phyloP scores from a whole-genome alignment of 441 rosid species.

The Geranium incanum region DNA sequence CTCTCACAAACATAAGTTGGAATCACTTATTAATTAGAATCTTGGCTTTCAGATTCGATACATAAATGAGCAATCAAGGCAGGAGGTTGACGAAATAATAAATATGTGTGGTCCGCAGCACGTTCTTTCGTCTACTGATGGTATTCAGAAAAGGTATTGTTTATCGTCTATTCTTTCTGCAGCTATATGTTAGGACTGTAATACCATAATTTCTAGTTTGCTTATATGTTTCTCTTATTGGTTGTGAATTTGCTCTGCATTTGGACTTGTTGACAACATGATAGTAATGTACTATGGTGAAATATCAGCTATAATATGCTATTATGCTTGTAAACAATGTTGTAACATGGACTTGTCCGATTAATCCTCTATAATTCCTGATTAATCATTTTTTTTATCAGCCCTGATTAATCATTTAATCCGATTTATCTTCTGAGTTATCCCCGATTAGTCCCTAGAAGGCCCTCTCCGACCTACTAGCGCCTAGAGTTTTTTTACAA shows the following conservation, averaged over 20 bases:
- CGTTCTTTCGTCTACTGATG: conserved; percentile 58
- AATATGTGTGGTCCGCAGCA: conserved; percentile 57
- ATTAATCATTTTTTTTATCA: no score
- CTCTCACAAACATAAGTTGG: neutral
- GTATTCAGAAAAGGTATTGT: conserved; percentile 67
- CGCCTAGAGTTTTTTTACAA: no score
- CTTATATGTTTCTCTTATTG: neutral
- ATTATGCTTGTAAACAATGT: neutral
- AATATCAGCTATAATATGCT: neutral
- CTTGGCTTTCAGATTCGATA: conserved; percentile 58
- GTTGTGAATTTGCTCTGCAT: neutral
- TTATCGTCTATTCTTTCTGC: neutral
- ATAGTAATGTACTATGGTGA: neutral
- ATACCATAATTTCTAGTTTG: neutral
- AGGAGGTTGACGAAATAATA: conserved; percentile 88
- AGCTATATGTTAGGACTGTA: neutral
- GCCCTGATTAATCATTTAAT: no score
- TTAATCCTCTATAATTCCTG: no score
- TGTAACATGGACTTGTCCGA: no score
- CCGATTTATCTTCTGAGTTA: no score
- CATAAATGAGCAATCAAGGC: conserved; percentile 88
- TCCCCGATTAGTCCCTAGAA: no score
- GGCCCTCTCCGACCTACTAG: no score
- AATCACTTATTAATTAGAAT: conserved; percentile 4
- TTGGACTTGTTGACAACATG: neutral